Evolutionary conservation across 768 basidiomycete genomes (phyloP).

Genomic region (Cystofilobasidium macerans): DNA sequence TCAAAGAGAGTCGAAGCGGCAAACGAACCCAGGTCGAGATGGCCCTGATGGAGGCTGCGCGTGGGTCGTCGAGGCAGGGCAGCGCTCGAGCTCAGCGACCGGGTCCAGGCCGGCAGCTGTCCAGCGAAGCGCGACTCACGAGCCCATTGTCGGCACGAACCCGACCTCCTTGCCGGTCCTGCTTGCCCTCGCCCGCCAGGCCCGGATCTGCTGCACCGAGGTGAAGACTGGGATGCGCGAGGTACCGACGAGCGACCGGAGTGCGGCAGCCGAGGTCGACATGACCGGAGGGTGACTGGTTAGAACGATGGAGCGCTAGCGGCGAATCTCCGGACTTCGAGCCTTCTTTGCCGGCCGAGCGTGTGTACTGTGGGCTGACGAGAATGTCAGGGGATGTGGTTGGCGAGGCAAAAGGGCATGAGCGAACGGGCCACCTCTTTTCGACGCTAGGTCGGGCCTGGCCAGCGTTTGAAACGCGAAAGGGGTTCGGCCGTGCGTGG

Average conservation of each 20-base stretch:
- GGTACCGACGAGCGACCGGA: not conserved
- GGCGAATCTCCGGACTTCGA: too few relatives aligned
- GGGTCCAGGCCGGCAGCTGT: too few relatives aligned
- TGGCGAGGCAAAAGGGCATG: too few relatives aligned
- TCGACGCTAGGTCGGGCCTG: too few relatives aligned
- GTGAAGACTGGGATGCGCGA: slow-evolving; percentile 35
- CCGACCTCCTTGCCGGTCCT: slow-evolving; percentile 59
- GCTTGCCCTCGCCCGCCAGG: slow-evolving; percentile 61
- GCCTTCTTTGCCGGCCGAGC: too few relatives aligned
- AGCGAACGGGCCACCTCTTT: too few relatives aligned
- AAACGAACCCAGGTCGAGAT: slow-evolving; percentile 69
- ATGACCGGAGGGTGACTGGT: not conserved
- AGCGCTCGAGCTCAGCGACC: slow-evolving; percentile 40
- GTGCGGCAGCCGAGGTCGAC: not conserved
- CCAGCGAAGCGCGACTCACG: not conserved
- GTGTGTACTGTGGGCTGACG: too few relatives aligned
- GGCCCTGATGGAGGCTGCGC: slow-evolving; percentile 64
- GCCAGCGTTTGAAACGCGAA: too few relatives aligned
- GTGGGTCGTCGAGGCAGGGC: slow-evolving; percentile 51
- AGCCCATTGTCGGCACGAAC: slow-evolving; percentile 65
- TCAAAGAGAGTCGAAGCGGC: not conserved
- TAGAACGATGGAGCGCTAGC: too few relatives aligned
- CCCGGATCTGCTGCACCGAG: slow-evolving; percentile 32
- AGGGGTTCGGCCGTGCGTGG: too few relatives aligned
- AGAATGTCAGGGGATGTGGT: too few relatives aligned